phyloP scores from a whole-genome alignment of 495 filamentous ascomycete genomes.

The Xylaria telfairii region DNA sequence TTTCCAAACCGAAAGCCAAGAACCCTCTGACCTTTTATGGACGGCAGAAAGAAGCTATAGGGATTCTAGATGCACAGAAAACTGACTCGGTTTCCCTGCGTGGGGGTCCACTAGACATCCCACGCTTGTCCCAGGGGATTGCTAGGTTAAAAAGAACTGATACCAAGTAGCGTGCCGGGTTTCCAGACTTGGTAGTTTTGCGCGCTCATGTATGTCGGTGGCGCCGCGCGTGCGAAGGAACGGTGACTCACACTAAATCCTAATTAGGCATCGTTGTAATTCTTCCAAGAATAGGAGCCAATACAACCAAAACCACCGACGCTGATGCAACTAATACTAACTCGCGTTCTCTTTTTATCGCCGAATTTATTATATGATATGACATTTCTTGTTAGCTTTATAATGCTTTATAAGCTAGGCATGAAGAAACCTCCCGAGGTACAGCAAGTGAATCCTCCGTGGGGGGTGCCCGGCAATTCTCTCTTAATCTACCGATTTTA shows the following conservation, averaged over 20 bases:
- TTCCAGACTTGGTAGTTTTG: background rate
- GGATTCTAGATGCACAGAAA: background rate
- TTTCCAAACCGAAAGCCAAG: background rate
- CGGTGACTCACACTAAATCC: background rate
- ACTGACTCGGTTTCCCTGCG: background rate
- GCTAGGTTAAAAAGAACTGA: background rate
- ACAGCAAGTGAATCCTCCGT: background rate
- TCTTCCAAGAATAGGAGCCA: too few species aligned
- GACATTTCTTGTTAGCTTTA: background rate
- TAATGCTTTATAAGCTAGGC: background rate
- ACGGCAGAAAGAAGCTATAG: background rate
- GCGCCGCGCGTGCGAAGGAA: background rate
- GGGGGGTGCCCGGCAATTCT: too few species aligned
- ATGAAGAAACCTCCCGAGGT: background rate
- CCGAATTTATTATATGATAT: background rate
- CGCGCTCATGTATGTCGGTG: background rate
- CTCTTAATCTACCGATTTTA: background rate
- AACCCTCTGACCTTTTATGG: background rate
- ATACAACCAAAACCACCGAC: too few species aligned
- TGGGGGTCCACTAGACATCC: background rate
- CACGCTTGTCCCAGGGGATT: background rate
- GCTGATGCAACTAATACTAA: background rate
- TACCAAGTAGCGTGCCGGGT: background rate
- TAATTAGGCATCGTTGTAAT: background rate
- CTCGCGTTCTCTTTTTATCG: background rate